Evolutionary conservation across 169 alveolate genomes (phyloP), one percentile per base, ranked within the genome.

Genomic region (Amoebophrya sp.): DNA sequence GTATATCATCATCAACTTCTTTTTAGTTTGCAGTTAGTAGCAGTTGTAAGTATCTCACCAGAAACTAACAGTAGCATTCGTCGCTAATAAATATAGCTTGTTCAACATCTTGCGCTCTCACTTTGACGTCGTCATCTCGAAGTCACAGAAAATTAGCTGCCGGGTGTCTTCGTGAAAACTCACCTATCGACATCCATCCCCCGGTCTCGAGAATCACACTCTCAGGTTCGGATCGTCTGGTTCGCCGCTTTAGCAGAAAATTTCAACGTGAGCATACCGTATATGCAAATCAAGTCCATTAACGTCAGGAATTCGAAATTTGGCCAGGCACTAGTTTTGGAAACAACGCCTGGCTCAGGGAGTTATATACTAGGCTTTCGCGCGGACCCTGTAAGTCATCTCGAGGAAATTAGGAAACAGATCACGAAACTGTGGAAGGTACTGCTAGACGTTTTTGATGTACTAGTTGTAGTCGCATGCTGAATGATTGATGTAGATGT

Each of bases 201-300:
- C n/a, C n/a, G n/a, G n/a, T n/a, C n/a, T n/a, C n/a, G n/a, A n/a
- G n/a, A n/a, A n/a, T n/a, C 39, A 90, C 89, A 47, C 53, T 23
- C n/a, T n/a, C n/a, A n/a, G n/a, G n/a, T n/a, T n/a, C 89, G 97
- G 39, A 89, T 95, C 83, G 96, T 95, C 41, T 96, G 97, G 96
- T 96, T 94, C 92, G 96, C 97, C 40, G 93, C 93, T 41, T 89
- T 94, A 47, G 95, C 96, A n/a, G 97, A 96, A 91, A 95, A 94
- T 65, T 96, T 95, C 94, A 96, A 96, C 90, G 96, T 96, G 24
- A 93, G 95, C 34, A 93, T 96, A 29, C 97, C 97, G 54, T 95
- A 95, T 94, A 91, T 95, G 54, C 96, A 96, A 93, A 93, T 96
- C 47, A 92, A 92, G 92, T 89, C 92, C 93, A 92, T 92, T 92